Evolutionary conservation across 2,329 filamentous ascomycete species (phyloP).

Genomic region (Chaetoscypha palmicola): DNA sequence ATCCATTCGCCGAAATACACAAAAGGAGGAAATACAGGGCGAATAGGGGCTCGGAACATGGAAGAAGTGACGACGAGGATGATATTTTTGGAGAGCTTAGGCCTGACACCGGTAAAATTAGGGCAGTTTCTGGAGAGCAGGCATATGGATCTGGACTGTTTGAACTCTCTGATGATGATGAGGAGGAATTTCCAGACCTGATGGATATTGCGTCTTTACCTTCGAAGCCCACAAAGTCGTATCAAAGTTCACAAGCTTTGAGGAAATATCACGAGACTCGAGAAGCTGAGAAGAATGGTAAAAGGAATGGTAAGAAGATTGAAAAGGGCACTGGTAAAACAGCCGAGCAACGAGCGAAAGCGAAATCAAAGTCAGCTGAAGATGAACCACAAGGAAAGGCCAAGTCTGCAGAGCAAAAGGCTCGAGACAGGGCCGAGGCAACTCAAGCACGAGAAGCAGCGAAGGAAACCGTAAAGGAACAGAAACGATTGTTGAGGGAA

Average conservation of each 20-base stretch:
- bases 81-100: too few relatives aligned
- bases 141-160: background rate
- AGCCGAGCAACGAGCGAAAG: conserved; percentile 9
- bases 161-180: background rate
- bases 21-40: conserved; percentile 1
- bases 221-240: background rate
- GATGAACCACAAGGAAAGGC: conserved; percentile 5
- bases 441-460: conserved; percentile 18
- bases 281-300: background rate
- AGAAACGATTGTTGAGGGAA: conserved; percentile 54
- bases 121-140: background rate
- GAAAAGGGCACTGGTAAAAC: conserved; percentile 2
- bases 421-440: conserved; percentile 13
- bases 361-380: conserved; percentile 11
- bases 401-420: background rate
- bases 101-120: background rate
- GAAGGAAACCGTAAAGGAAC: conserved; percentile 38
- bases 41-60: background rate
- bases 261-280: background rate
- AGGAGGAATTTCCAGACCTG: background rate
- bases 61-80: background rate
- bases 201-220: background rate
- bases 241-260: background rate
- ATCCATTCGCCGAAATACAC: conserved; percentile 9
- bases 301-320: background rate